Percentiles rank a stretch among this genome's conserved stretches.
These are phyloP conservation scores for Xanthoceras sorbifolium DNA, from an alignment of 345 rosid genomes.

Conservation along the genomic window DNA sequence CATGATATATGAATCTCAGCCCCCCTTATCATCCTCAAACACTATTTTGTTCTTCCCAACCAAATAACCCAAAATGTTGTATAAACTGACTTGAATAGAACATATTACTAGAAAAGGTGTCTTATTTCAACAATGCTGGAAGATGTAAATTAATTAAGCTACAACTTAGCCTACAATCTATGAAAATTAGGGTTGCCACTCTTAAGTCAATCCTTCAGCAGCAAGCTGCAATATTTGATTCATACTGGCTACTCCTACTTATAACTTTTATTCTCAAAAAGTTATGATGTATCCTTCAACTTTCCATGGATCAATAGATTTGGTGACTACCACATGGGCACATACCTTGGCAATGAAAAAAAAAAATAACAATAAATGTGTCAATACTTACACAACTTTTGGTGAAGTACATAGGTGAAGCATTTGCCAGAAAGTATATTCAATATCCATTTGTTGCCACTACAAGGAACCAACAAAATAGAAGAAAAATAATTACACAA, in stretches of 20 bases:
- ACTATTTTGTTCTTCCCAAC: background rate
- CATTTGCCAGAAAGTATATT: slow-evolving; percentile 99
- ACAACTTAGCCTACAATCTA: background rate
- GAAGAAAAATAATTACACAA: slow-evolving; percentile 11
- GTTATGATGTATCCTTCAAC: background rate
- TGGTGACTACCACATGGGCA: background rate
- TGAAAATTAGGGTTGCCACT: background rate
- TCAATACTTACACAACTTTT: slow-evolving; percentile 85
- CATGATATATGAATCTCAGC: background rate
- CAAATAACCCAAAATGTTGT: background rate
- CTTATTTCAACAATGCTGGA: background rate
- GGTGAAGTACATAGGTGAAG: slow-evolving; percentile 96
- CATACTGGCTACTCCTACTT: background rate
- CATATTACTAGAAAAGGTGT: background rate
- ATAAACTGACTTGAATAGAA: background rate
- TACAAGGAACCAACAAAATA: slow-evolving; percentile 35
- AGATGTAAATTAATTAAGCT: background rate
- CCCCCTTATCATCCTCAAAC: background rate
- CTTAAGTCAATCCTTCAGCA: background rate
- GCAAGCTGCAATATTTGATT: background rate
- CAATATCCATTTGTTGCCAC: slow-evolving; percentile 99
- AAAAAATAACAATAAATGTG: background rate
- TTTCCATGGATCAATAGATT: background rate
- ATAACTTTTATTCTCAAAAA: background rate
- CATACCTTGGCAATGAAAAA: background rate